Percentiles rank a stretch among this genome's conserved stretches.
Conservation (phyloP, 495 filamentous ascomycete genomes). For the Lasiosphaeris hirsuta region DNA sequence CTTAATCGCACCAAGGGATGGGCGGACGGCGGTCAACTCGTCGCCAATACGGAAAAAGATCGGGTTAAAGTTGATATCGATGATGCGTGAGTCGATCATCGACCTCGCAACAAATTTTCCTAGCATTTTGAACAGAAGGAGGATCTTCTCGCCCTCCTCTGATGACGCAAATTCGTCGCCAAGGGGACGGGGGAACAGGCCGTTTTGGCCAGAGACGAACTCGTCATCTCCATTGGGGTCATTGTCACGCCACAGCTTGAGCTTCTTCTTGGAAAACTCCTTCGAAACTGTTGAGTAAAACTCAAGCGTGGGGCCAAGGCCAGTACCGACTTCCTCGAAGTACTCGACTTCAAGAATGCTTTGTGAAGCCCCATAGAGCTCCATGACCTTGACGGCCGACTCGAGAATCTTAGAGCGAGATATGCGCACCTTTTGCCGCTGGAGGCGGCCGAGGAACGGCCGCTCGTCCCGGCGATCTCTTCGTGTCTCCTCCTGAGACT, state of each 20-base stretch:
- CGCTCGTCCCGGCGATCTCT: constrained; percentile 84
- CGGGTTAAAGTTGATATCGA: constrained; percentile 96
- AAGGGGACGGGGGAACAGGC: constrained; percentile 91
- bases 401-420: constrained; percentile 89
- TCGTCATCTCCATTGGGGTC: constrained; percentile 74
- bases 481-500: constrained; percentile 71
- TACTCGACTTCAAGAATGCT: constrained; percentile 98
- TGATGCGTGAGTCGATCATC: constrained; percentile 97
- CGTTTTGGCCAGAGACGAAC: constrained; percentile 80
- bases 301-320: constrained; percentile 92
- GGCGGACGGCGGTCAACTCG: constrained; percentile 65
- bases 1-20: constrained; percentile 89
- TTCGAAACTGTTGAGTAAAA: constrained; percentile 98
- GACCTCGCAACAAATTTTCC: constrained; percentile 97
- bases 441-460: constrained; percentile 87
- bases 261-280: constrained; percentile 94
- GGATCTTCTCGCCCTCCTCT: constrained; percentile 75
- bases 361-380: constrained; percentile 91
- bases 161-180: constrained; percentile 69
- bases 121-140: constrained; percentile 87
- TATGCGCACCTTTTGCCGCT: constrained; percentile 96
- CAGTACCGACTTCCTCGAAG: constrained; percentile 97
- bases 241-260: constrained; percentile 93
- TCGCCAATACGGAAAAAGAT: constrained; percentile 96
- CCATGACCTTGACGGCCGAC: constrained; percentile 99